Evolutionary conservation across 2,329 filamentous ascomycete genomes (phyloP), one percentile per base, ranked within the genome.

Genomic region (Scedosporium apiospermum): DNA sequence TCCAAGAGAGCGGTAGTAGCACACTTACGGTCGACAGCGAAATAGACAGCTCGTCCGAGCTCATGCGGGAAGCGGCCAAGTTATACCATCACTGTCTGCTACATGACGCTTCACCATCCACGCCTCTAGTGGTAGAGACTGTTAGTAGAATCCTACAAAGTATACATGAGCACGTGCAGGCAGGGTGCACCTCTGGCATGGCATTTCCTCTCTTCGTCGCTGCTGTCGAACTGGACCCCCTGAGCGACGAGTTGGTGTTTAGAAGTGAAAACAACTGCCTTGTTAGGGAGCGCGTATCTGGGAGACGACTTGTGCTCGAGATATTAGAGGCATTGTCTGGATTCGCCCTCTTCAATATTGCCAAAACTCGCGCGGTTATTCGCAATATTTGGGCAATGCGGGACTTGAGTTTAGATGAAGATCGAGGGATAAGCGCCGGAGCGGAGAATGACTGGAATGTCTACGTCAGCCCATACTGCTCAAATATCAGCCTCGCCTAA

Each of bases 71-170:
- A 2, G 75, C 78, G 0, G 76, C 77, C 0, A 68, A 76, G 4
- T 65, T 81, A 0, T 81, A 81, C 59, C 70, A 78, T 2, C 74
- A 79, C 58, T 80, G 78, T 62, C 73, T 77, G 1, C 67, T 81
- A 1, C 72, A 75, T 38, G 75, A 75, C 9, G 76, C 78, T 2
- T 70, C 70, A 0, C 79, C 79, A 0, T 69, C 73, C 0, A 78
- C 74, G 1, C 69, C 73, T 2, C n/a, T 62, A 6, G 67, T 68
- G 3, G 46, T 18, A 7, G 41, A 49, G 5, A 58, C 70, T 30
- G 72, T 77, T 6, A 68, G 69, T 9, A 67, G 69, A 12, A 74
- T 78, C 12, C 64, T 78, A n/a, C 67, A 66, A 26, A 66, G 70
- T 1, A 67, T 76, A 1, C 73, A 69, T 3, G 66, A 70, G 4